These are phyloP conservation scores for Daedaleopsis sinensis DNA, from an alignment of 768 basidiomycete genomes.

Conservation along the genomic window DNA sequence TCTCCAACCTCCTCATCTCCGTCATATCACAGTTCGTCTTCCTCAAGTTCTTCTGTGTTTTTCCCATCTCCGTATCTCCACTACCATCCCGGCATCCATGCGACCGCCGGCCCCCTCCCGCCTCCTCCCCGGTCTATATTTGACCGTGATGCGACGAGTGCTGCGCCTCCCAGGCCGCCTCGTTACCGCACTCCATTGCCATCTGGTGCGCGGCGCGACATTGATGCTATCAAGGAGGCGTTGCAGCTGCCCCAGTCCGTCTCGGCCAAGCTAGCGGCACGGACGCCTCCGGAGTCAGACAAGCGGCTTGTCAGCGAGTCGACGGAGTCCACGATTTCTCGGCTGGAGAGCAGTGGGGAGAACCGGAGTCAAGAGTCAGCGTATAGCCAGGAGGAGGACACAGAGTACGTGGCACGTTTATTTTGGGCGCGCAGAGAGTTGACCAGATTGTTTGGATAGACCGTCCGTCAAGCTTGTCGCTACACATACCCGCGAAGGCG, in stretches of 20 bases:
- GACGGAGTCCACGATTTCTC: not conserved
- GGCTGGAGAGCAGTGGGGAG: constrained; percentile 7
- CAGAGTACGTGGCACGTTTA: constrained; percentile 15
- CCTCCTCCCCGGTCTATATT: constrained; percentile 65
- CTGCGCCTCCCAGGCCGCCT: constrained; percentile 65
- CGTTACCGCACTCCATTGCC: constrained; percentile 39
- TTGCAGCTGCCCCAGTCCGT: constrained; percentile 60
- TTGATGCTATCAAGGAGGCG: constrained; percentile 61
- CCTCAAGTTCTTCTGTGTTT: constrained; percentile 1
- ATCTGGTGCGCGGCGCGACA: constrained; percentile 35
- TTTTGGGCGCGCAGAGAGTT: not conserved
- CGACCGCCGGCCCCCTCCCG: constrained; percentile 74
- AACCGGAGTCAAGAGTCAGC: constrained; percentile 8
- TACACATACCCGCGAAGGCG: constrained; percentile 60
- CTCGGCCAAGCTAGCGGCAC: constrained; percentile 37
- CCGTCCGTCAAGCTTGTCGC: constrained; percentile 20
- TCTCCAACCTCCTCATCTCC: constrained; percentile 9
- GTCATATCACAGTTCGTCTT: not conserved
- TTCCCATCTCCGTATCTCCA: constrained; percentile 47
- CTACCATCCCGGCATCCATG: constrained; percentile 70
- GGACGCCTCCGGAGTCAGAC: constrained; percentile 24
- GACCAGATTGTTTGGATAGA: not conserved
- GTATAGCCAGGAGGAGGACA: constrained; percentile 19
- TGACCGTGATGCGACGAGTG: constrained; percentile 50
- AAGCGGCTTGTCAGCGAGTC: constrained; percentile 2